Conservation (phyloP, 2,329 filamentous ascomycete genomes). For the Xylariaceae sp. region DNA sequence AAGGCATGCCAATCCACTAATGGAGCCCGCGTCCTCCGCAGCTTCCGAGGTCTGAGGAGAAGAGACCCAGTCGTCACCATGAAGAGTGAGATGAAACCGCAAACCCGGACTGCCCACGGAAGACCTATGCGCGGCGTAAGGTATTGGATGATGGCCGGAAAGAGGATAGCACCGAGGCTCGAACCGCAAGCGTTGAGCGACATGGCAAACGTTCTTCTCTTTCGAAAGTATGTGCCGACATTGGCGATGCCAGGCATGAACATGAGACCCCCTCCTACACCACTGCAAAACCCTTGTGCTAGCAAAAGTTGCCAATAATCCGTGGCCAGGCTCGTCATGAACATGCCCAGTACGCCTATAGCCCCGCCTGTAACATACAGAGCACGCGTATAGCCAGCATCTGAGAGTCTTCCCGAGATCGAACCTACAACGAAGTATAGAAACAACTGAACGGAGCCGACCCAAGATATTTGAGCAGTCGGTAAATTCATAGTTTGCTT, state of each 20-base stretch:
- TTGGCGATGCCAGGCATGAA: conserved; percentile 49
- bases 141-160: conserved; percentile 54
- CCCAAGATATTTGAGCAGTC: conserved; percentile 37
- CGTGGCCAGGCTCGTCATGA: conserved; percentile 47
- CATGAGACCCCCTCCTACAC: conserved; percentile 40
- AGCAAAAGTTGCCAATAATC: conserved; percentile 37
- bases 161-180: conserved; percentile 58
- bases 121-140: conserved; percentile 60
- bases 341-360: conserved; percentile 40
- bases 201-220: conserved; percentile 52
- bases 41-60: conserved; percentile 41
- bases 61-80: conserved; percentile 33
- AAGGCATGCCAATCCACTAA: conserved; percentile 29
- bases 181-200: conserved; percentile 57
- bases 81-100: conserved; percentile 46
- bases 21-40: too few relatives aligned
- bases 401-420: conserved; percentile 4
- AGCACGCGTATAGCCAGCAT: conserved; percentile 29
- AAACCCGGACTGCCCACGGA: conserved; percentile 58
- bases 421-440: conserved; percentile 10
- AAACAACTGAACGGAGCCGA: conserved; percentile 37
- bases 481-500: conserved; percentile 29
- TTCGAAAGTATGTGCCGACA: conserved; percentile 49
- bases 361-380: conserved; percentile 2
- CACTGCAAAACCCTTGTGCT: conserved; percentile 28